Conservation (phyloP, 345 rosid species). For the Durio zibethinus region DNA sequence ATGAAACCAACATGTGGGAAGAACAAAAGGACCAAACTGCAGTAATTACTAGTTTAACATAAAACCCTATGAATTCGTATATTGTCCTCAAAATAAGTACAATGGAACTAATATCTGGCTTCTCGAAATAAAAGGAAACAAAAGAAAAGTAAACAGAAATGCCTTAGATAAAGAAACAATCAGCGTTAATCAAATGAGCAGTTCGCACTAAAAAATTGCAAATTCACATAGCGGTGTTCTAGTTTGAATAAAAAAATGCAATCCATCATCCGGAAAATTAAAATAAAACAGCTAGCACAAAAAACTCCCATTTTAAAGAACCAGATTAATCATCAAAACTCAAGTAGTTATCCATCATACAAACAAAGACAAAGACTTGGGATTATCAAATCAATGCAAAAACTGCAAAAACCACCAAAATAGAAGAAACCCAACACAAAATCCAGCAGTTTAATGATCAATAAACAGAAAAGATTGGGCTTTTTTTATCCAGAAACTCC, state of each 20-base stretch:
- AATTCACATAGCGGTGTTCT: background rate
- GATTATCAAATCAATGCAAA: constrained; percentile 1
- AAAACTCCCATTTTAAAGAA: background rate
- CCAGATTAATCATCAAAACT: background rate
- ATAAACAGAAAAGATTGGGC: background rate
- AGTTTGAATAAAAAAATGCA: background rate
- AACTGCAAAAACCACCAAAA: background rate
- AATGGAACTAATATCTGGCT: background rate
- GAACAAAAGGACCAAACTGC: background rate
- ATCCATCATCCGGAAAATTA: background rate
- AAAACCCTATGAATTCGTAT: background rate
- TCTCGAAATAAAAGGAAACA: background rate
- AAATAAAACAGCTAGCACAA: background rate
- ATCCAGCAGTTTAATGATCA: background rate
- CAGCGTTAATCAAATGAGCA: background rate
- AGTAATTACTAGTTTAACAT: background rate
- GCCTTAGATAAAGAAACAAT: background rate
- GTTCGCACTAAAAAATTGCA: background rate
- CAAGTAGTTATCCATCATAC: background rate
- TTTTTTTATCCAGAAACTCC: background rate
- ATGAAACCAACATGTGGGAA: background rate
- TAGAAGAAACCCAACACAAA: background rate
- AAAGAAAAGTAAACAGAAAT: background rate
- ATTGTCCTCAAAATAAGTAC: background rate
- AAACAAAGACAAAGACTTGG: background rate